Conservation (phyloP, 2,329 filamentous ascomycete genomes). For the Alternaria solani region DNA sequence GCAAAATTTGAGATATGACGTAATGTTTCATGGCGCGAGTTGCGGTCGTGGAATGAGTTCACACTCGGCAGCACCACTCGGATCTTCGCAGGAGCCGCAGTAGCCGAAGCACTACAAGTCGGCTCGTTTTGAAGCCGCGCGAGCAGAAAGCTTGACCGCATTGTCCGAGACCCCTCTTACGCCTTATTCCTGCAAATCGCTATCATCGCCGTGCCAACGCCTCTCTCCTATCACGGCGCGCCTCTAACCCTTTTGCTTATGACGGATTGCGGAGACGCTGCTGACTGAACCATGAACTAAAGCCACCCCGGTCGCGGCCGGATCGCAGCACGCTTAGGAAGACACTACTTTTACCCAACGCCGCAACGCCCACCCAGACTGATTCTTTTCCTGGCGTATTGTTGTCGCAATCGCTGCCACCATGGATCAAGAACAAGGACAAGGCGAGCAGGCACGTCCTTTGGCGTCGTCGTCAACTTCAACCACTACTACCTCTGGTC, state of each 20-base stretch:
- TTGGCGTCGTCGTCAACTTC: constrained; percentile 29
- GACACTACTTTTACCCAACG: constrained; percentile 19
- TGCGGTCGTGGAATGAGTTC: background rate
- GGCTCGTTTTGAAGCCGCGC: background rate
- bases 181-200: constrained; percentile 4
- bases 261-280: constrained; percentile 8
- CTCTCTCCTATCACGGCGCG: constrained; percentile 10
- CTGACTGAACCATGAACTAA: constrained; percentile 31
- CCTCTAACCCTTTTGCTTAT: constrained; percentile 10
- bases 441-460: constrained; percentile 16
- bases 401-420: background rate
- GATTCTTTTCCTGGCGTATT: constrained; percentile 1
- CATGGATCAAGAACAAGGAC: constrained; percentile 24
- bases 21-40: background rate
- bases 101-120: constrained; percentile 1
- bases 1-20: background rate
- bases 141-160: background rate
- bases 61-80: background rate
- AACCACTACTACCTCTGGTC: constrained; percentile 37
- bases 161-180: background rate
- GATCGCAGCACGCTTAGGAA: constrained; percentile 24
- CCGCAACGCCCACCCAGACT: background rate
- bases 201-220: constrained; percentile 7
- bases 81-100: constrained; percentile 3
- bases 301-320: constrained; percentile 24